phyloP scores from a whole-genome alignment of 495 filamentous ascomycete species.

The Penicillium chermesinum region DNA sequence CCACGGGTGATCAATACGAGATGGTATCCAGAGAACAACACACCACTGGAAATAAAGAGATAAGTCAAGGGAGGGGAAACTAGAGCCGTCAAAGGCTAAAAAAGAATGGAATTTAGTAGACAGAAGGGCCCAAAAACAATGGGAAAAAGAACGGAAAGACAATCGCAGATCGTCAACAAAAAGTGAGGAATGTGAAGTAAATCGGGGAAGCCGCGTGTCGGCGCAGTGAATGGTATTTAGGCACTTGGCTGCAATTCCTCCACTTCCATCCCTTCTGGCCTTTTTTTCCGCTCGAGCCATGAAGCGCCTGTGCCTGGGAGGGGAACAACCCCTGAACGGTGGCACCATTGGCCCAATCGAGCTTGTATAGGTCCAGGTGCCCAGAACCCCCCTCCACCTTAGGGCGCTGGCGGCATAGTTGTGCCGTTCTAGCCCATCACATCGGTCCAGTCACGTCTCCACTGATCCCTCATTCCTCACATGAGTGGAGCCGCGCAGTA shows the following conservation, averaged over 20 bases:
- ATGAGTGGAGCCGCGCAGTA: conserved; percentile 1
- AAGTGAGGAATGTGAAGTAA: conserved; percentile 21
- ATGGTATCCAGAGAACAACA: not conserved
- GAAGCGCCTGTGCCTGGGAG: not conserved
- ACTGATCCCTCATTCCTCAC: conserved; percentile 16
- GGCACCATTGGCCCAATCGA: not conserved
- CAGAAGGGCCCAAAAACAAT: not conserved
- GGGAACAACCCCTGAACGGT: conserved; percentile 3
- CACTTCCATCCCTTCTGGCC: not conserved
- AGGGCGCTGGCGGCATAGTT: not conserved
- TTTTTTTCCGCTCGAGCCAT: not conserved
- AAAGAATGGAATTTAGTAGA: conserved; percentile 2
- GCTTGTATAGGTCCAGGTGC: no score
- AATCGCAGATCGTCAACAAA: conserved; percentile 22
- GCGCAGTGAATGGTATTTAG: conserved; percentile 13
- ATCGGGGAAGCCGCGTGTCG: not conserved
- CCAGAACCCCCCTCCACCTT: not conserved
- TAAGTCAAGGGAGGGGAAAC: not conserved
- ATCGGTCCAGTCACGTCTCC: no score
- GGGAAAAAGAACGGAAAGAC: conserved; percentile 11
- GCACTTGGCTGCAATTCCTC: not conserved
- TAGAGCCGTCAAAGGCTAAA: conserved; percentile 3
- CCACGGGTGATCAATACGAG: conserved; percentile 1
- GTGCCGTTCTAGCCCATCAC: conserved; percentile 2
- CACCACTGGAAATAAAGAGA: not conserved